Base-by-base conservation (phyloP, 2,329 filamentous ascomycete species). In the Penicillium sp. region DNA sequence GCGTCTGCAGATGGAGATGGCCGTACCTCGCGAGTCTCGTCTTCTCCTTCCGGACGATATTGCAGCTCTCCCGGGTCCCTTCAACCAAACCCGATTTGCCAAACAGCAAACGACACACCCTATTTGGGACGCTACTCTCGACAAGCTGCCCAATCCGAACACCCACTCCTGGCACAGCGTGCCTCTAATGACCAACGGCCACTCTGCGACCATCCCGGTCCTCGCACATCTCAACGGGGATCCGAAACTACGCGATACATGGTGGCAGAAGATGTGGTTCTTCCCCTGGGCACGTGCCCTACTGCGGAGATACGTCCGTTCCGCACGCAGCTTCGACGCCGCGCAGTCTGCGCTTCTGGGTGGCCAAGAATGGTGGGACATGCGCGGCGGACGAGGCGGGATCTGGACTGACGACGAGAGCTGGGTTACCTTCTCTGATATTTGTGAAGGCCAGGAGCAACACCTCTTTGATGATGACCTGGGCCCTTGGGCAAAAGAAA, bases 261-360 rank as follows among this genome's bases (percentile, higher is more conserved):
- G 67, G 61, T 81, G 77, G 76, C 57, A 66, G 4, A 66, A 69
- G 14, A 72, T 81, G 63, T 82, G 79, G 79, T 81, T 73, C 60
- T 67, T 74, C 5, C 68, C 69, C 2, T 73, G 76, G 65, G 69
- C 70, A 10, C 77, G 79, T 30, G 78, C 78, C 2, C 67, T 82
- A 8, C 66, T 81, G 5, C 76, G 78, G 41, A 74, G 73, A 52
- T 76, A 77, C 57, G 70, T 79, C 55, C 76, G 78, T 46, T 70
- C 66, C 11, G 66, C 74, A 0, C 74, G 73, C 38, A 74, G 73
- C 0, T 57, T 74, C 1, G 65, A 71, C 27, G 73, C 74, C 0
- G 74, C 76, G 13, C 72, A 76, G 48, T 71, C 71, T 9, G 72
- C 74, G 0, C 68, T 75, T 6, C 67, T 75, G 0, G 79, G 77